phyloP scores from a whole-genome alignment of 169 alveolate species.

The Cryptosporidium sp. region DNA sequence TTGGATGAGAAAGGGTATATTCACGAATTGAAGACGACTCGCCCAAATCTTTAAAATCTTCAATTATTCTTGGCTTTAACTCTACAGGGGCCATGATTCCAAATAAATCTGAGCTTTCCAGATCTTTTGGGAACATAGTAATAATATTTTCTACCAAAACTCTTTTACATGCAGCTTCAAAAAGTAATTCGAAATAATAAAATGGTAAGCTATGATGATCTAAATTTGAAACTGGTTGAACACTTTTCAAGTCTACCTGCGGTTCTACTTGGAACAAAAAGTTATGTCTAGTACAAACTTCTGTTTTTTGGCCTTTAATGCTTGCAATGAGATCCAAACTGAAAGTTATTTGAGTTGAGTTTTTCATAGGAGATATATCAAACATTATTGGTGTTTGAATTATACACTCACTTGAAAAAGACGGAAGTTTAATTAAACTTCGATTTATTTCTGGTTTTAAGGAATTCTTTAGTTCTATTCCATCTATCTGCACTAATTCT shows the following conservation, averaged over 20 bases:
- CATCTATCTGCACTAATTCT: conserved; percentile 18
- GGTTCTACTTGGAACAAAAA: conserved; percentile 36
- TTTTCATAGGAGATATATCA: conserved; percentile 4
- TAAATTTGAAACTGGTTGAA: conserved; percentile 6
- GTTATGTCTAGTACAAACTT: neutral
- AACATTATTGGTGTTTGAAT: conserved; percentile 38
- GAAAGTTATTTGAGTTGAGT: neutral
- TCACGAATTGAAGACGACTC: neutral
- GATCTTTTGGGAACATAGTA: neutral
- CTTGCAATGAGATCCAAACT: neutral
- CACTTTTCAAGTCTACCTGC: conserved; percentile 6
- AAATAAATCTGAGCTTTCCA: neutral
- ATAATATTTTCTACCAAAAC: conserved; percentile 17
- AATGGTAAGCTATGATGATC: conserved; percentile 3
- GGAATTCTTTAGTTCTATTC: neutral
- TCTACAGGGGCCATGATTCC: conserved; percentile 28
- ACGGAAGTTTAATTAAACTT: conserved; percentile 21
- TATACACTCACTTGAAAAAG: conserved; percentile 40
- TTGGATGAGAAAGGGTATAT: conserved; percentile 8
- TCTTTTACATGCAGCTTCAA: neutral
- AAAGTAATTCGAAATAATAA: conserved; percentile 25
- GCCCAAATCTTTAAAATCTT: neutral
- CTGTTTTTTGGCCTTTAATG: neutral
- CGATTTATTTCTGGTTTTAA: neutral
- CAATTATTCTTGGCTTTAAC: neutral